Conservation (phyloP, 75 land plant genomes). For the Ceratopteris richardii region DNA sequence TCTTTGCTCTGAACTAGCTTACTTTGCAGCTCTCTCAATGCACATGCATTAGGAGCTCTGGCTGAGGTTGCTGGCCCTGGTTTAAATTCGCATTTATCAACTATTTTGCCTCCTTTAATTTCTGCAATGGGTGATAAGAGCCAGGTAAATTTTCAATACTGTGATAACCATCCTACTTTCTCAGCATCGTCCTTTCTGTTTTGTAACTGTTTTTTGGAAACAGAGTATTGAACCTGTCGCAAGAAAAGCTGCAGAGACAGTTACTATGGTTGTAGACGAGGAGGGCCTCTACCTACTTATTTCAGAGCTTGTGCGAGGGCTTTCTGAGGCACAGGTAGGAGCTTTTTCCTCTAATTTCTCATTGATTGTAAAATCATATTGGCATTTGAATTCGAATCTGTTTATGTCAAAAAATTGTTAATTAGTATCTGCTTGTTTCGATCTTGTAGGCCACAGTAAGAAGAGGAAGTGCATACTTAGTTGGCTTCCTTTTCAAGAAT, state of each 20-base stretch:
- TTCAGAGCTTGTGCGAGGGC: constrained; percentile 78
- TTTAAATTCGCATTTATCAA: constrained; percentile 62
- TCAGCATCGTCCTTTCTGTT: too few species aligned
- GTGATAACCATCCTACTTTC: too few species aligned
- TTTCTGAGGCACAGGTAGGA: constrained; percentile 65
- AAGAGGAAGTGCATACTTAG: constrained; percentile 71
- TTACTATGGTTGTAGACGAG: constrained; percentile 82
- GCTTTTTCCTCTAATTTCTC: neutral
- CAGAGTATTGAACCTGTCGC: constrained; percentile 72
- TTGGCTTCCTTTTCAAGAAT: constrained; percentile 86
- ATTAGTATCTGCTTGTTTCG: too few species aligned
- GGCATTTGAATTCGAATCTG: too few species aligned
- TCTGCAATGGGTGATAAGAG: constrained; percentile 75
- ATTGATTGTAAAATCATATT: neutral
- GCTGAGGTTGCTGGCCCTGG: constrained; percentile 99
- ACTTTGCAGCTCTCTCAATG: constrained; percentile 90
- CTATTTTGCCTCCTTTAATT: constrained; percentile 76
- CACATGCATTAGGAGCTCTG: constrained; percentile 95
- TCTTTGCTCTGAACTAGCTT: too few species aligned
- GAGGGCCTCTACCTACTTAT: constrained; percentile 80
- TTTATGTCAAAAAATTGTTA: too few species aligned
- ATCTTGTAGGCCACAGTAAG: constrained; percentile 60
- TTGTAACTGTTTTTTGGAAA: too few species aligned
- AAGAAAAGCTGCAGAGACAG: constrained; percentile 91
- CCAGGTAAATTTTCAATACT: too few species aligned